Conservation (phyloP, 495 filamentous ascomycete species). For the Letharia columbiana region DNA sequence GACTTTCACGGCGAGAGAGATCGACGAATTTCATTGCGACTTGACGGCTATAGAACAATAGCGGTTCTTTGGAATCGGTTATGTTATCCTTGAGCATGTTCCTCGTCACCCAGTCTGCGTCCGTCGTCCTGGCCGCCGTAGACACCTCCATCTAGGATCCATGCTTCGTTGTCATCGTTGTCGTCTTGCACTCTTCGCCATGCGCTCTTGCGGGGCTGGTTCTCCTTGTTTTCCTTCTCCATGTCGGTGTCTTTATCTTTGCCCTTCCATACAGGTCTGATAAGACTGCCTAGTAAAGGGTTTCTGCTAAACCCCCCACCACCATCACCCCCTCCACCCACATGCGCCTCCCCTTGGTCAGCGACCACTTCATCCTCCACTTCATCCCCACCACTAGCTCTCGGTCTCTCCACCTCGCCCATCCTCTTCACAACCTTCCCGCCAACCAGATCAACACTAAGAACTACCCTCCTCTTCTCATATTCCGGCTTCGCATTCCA, state of each 20-base stretch:
- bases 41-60: not conserved
- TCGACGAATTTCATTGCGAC: not conserved
- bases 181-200: slow-evolving; percentile 94
- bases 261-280: slow-evolving; percentile 69
- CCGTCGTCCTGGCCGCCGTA: slow-evolving; percentile 45
- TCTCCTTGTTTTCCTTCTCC: slow-evolving; percentile 33
- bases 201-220: slow-evolving; percentile 37
- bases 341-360: not conserved
- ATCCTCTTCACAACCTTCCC: slow-evolving; percentile 70
- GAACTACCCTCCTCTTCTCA: slow-evolving; percentile 82
- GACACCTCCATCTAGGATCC: slow-evolving; percentile 78
- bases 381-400: slow-evolving; percentile 34
- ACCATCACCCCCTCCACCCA: slow-evolving; percentile 26
- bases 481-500: slow-evolving; percentile 86
- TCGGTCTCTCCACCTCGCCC: slow-evolving; percentile 48
- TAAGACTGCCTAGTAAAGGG: slow-evolving; percentile 68
- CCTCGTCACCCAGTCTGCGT: slow-evolving; percentile 38
- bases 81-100: slow-evolving; percentile 40
- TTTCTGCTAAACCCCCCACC: slow-evolving; percentile 72
- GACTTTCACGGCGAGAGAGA: not conserved
- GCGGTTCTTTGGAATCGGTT: slow-evolving; percentile 4
- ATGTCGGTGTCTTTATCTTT: slow-evolving; percentile 37
- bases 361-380: slow-evolving; percentile 28
- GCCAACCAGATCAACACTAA: slow-evolving; percentile 74
- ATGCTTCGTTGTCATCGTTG: slow-evolving; percentile 79